Evolutionary conservation across 805 yeast genomes (phyloP), one percentile per base, ranked within the genome.

Genomic region (Jamesozyma gamospora): DNA sequence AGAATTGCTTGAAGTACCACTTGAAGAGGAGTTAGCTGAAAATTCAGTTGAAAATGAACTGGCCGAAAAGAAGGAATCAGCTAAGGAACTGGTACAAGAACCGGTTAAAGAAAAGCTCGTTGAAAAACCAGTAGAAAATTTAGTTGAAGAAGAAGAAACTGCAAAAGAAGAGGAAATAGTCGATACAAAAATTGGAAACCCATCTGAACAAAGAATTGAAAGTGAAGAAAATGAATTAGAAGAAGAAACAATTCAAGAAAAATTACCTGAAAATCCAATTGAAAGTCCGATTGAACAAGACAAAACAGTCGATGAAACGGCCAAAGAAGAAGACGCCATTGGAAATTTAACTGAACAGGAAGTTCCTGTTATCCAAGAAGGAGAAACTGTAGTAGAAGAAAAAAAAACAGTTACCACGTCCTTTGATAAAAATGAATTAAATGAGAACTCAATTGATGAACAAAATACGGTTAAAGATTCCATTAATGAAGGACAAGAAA

Each of bases 41-140:
- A 8, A 21, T 6, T 6, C 24, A 21, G 5, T 21, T 21, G 24
- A 21, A 21, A 8, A 21, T 6, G 8, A 5, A 21, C 8, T 21
- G 5, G 8, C 24, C 24, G 8, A 21, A 21, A 8, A 21, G 24
- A 5, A 21, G 24, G 24, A 21, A 21, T 8, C 24, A 8, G 24
- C 8, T 21, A 21, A 21, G 8, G 24, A 21, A 21, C 8, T 21
- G 5, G 24, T 6, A 21, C 8, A 21, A 21, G 24, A 21, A 6
- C 33, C 42, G 30, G 32, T 25, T 27, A 35, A 39, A 31, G 41
- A 50, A 32, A 42, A 43, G 15, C 19, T 34, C 12, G 41, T 33
- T 4, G 40, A 28, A 17, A 32, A 16, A 17, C 28, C 25, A 29
- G 9, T 21, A 8, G 40, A 35, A 27, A 35, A 25, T 11, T 30